phyloP scores from a whole-genome alignment of 352 stramenopile species.

The Pythium folliculosum region DNA sequence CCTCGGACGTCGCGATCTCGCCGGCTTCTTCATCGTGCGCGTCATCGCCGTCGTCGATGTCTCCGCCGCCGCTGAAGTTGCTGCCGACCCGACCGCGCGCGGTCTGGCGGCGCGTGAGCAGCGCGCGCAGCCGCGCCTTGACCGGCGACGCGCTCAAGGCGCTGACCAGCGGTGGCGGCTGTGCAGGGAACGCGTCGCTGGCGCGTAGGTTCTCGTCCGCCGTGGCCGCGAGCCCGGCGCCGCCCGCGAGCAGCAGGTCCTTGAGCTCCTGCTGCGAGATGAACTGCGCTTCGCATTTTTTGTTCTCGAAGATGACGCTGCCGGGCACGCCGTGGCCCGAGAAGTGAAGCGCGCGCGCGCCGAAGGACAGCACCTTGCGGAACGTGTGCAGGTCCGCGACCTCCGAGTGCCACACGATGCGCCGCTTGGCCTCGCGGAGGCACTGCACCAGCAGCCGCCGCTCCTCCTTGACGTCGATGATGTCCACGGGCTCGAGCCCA shows the following conservation, averaged over 20 bases:
- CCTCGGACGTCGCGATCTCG: slow-evolving; percentile 37
- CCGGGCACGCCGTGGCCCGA: slow-evolving; percentile 75
- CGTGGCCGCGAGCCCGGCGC: slow-evolving; percentile 49
- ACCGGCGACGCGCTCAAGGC: slow-evolving; percentile 12
- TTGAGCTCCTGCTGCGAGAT: slow-evolving; percentile 79
- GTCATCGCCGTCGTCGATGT: background rate
- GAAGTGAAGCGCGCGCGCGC: slow-evolving; percentile 78
- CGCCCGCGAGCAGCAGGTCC: slow-evolving; percentile 70
- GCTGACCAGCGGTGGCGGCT: too few relatives aligned
- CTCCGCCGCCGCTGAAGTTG: too few relatives aligned
- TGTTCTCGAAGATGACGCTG: slow-evolving; percentile 83
- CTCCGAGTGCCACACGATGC: slow-evolving; percentile 75
- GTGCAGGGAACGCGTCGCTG: too few relatives aligned
- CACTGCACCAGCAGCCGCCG: slow-evolving; percentile 74
- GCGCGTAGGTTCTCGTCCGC: too few relatives aligned
- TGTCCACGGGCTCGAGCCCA: slow-evolving; percentile 78
- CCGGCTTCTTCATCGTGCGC: slow-evolving; percentile 13
- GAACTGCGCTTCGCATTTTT: slow-evolving; percentile 81
- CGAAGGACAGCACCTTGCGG: slow-evolving; percentile 77
- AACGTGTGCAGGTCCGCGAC: slow-evolving; percentile 82
- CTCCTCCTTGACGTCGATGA: slow-evolving; percentile 83
- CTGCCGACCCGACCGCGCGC: background rate
- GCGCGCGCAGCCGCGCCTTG: slow-evolving; percentile 21
- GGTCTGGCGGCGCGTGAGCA: slow-evolving; percentile 13
- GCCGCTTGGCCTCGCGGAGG: slow-evolving; percentile 61